phyloP scores from a whole-genome alignment of 2,329 filamentous ascomycete genomes.

The Chlorencoelia australis region DNA sequence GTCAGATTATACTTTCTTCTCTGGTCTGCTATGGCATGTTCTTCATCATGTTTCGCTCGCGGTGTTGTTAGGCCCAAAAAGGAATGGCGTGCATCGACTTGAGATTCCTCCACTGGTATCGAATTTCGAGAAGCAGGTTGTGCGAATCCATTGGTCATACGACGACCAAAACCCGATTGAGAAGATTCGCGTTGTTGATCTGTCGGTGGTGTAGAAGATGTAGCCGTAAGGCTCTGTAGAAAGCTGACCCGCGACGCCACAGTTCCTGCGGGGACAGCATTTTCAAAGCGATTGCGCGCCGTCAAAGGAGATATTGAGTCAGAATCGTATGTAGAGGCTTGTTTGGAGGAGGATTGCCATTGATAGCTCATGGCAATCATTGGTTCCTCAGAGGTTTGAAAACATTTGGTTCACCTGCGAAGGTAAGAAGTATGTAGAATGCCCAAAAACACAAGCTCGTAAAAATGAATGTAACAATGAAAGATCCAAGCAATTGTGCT shows the following conservation, averaged over 20 bases:
- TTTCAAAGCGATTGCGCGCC: no score
- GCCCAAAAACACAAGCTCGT: neutral
- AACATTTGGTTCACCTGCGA: conserved; percentile 2
- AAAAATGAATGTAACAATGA: conserved; percentile 3
- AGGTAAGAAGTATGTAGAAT: neutral
- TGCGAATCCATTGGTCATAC: conserved; percentile 16
- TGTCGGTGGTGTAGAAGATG: conserved; percentile 15
- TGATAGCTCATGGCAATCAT: conserved; percentile 18
- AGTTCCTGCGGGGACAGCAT: conserved; percentile 27
- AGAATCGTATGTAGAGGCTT: no score
- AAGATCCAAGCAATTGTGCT: conserved; percentile 1
- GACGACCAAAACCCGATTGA: conserved; percentile 26
- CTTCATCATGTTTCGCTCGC: conserved; percentile 19
- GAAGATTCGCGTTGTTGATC: conserved; percentile 18
- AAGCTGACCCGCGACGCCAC: conserved; percentile 28
- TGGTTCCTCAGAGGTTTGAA: neutral
- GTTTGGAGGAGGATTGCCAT: conserved; percentile 7
- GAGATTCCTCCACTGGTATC: conserved; percentile 20
- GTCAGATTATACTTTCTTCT: conserved; percentile 7
- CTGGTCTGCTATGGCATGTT: conserved; percentile 14
- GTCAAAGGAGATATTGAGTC: no score
- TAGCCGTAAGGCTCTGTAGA: conserved; percentile 22
- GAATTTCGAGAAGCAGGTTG: conserved; percentile 19
- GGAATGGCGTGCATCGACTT: conserved; percentile 22
- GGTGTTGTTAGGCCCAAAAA: conserved; percentile 20